Evolutionary conservation across 2,329 filamentous ascomycete species (phyloP).

Genomic region (Seiridium cupressi): DNA sequence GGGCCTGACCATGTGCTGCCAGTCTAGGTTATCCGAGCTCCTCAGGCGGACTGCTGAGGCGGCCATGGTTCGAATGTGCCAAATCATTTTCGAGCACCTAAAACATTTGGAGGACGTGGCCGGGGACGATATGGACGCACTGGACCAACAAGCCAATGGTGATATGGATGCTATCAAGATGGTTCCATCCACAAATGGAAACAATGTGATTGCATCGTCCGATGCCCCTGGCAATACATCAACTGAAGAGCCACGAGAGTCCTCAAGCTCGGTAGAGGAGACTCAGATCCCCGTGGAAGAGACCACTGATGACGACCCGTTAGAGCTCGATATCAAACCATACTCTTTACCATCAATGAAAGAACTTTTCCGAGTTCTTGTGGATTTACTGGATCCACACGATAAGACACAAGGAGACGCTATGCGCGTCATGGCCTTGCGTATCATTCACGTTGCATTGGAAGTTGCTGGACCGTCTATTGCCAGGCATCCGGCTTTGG

Average conservation of each 20-base stretch:
- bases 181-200: slow-evolving; percentile 71
- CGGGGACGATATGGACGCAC: slow-evolving; percentile 61
- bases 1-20: slow-evolving; percentile 94
- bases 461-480: slow-evolving; percentile 96
- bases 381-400: slow-evolving; percentile 90
- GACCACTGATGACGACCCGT: slow-evolving; percentile 22
- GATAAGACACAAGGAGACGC: slow-evolving; percentile 90
- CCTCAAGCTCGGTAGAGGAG: slow-evolving; percentile 35
- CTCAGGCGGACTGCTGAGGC: slow-evolving; percentile 90
- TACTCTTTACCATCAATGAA: slow-evolving; percentile 94
- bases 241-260: slow-evolving; percentile 30
- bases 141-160: slow-evolving; percentile 65
- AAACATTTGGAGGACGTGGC: slow-evolving; percentile 82
- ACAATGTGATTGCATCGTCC: slow-evolving; percentile 54
- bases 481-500: slow-evolving; percentile 84
- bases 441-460: slow-evolving; percentile 94
- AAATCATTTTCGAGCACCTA: slow-evolving; percentile 92
- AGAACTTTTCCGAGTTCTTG: slow-evolving; percentile 89
- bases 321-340: slow-evolving; percentile 64
- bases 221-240: slow-evolving; percentile 38
- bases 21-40: slow-evolving; percentile 86
- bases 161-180: slow-evolving; percentile 79
- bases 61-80: slow-evolving; percentile 98
- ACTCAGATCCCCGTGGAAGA: slow-evolving; percentile 18
- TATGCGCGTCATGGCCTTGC: slow-evolving; percentile 94